Percentiles rank a stretch among this genome's conserved stretches.
These are phyloP conservation scores for Hypoxylon sp. DNA, from an alignment of 2,329 filamentous ascomycete species.

Conservation along the genomic window DNA sequence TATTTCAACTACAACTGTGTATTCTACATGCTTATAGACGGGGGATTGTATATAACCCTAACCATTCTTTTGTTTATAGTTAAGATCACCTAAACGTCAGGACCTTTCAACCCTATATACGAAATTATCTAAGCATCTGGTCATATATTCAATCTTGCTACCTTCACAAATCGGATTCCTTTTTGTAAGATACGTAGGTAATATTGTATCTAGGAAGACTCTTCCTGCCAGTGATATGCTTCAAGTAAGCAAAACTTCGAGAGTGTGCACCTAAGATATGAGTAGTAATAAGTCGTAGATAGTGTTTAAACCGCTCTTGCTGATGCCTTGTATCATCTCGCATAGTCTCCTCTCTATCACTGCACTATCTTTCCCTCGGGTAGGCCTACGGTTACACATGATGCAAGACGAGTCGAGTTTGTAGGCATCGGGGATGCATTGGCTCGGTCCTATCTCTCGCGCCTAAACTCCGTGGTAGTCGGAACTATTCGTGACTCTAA, in stretches of 20 bases:
- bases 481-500: constrained; percentile 55
- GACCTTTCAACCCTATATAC: not conserved
- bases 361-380: not conserved
- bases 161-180: too few species aligned
- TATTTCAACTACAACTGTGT: too few species aligned
- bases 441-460: constrained; percentile 52
- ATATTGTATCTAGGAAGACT: not conserved
- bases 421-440: constrained; percentile 55
- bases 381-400: not conserved
- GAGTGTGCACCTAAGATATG: not conserved
- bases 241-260: not conserved
- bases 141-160: not conserved
- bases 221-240: not conserved
- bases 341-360: not conserved
- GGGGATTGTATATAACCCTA: not conserved
- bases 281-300: not conserved
- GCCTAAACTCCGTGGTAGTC: constrained; percentile 57
- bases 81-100: too few species aligned
- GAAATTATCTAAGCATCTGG: not conserved
- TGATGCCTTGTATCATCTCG: not conserved
- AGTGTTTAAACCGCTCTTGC: not conserved
- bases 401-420: constrained; percentile 2
- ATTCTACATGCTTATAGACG: not conserved
- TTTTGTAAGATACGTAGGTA: too few species aligned
- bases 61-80: not conserved